These are phyloP conservation scores for Russula griseocarnosa DNA, from an alignment of 768 basidiomycete genomes.

Conservation along the genomic window DNA sequence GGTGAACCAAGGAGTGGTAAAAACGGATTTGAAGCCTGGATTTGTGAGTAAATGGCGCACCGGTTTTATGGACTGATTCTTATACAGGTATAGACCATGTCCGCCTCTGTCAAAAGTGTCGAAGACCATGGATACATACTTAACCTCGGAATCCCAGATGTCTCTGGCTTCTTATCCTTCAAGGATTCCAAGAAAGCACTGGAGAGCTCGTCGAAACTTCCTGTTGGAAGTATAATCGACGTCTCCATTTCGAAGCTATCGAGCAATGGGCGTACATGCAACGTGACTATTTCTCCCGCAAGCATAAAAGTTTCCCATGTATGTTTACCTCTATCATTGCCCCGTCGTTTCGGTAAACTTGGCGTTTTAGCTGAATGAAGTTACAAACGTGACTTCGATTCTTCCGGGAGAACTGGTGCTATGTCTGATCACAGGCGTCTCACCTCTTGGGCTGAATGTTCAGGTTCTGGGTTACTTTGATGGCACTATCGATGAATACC, in stretches of 20 bases:
- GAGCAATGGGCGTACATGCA: slow-evolving; percentile 75
- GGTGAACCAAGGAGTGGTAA: slow-evolving; percentile 78
- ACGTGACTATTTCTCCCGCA: slow-evolving; percentile 53
- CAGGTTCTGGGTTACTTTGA: slow-evolving; percentile 91
- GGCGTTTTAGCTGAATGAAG: slow-evolving; percentile 59
- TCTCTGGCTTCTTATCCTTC: slow-evolving; percentile 82
- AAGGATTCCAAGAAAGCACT: slow-evolving; percentile 53
- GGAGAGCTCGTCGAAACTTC: slow-evolving; percentile 39
- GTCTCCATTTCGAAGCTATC: slow-evolving; percentile 64
- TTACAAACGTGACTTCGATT: slow-evolving; percentile 72
- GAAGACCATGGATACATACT: slow-evolving; percentile 96
- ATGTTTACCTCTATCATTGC: slow-evolving; percentile 30
- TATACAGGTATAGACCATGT: slow-evolving; percentile 52
- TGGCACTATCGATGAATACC: slow-evolving; percentile 81
- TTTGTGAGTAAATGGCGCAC: slow-evolving; percentile 52
- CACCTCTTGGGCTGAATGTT: slow-evolving; percentile 72
- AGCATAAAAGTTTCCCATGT: slow-evolving; percentile 55
- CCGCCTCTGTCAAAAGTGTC: slow-evolving; percentile 71
- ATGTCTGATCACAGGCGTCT: slow-evolving; percentile 71
- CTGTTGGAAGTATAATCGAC: slow-evolving; percentile 64
- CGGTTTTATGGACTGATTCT: slow-evolving; percentile 12
- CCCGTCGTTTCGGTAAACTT: slow-evolving; percentile 8
- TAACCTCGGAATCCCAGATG: slow-evolving; percentile 72
- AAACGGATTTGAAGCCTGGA: slow-evolving; percentile 68
- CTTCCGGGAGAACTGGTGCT: slow-evolving; percentile 85